Evolutionary conservation across 257 asterid species (phyloP).

Genomic region (Cruciata laevipes): DNA sequence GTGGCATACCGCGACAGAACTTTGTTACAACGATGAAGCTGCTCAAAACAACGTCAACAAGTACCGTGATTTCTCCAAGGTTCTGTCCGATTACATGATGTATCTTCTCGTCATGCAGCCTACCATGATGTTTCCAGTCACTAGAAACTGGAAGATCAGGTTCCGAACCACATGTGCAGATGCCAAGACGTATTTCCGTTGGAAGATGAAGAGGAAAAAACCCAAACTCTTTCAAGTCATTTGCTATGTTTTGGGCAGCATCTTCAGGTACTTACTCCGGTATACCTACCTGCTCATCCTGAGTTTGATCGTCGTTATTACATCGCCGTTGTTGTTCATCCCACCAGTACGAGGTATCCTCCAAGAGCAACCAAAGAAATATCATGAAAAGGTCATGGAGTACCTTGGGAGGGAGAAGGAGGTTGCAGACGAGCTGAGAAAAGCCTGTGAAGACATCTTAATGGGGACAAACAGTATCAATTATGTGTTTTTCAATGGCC

Average conservation of each 20-base stretch:
- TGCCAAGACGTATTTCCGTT: conserved; percentile 24
- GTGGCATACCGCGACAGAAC: too few relatives aligned
- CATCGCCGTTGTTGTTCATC: too few relatives aligned
- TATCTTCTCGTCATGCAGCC: too few relatives aligned
- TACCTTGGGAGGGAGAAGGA: conserved; percentile 10
- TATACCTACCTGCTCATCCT: too few relatives aligned
- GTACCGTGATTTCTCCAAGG: too few relatives aligned
- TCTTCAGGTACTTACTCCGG: neutral
- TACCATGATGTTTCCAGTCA: too few relatives aligned
- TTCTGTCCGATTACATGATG: too few relatives aligned
- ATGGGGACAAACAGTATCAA: too few relatives aligned
- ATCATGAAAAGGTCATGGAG: neutral
- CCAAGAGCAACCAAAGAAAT: neutral
- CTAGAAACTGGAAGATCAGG: conserved; percentile 39
- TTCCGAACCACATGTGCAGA: conserved; percentile 50
- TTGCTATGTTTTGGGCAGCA: neutral
- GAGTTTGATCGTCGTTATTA: too few relatives aligned
- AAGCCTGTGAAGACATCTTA: conserved; percentile 17
- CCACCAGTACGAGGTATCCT: conserved; percentile 14
- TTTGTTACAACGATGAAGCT: too few relatives aligned
- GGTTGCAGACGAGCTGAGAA: neutral
- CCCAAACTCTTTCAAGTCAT: conserved; percentile 10
- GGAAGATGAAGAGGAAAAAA: neutral
- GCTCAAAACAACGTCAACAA: too few relatives aligned
- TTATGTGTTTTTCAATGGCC: too few relatives aligned